A percentile compares a stretch with the other conserved stretches of the same genome.
Evolutionary conservation across 2,329 filamentous ascomycete genomes (phyloP).

Genomic region (Microdochium paspali): DNA sequence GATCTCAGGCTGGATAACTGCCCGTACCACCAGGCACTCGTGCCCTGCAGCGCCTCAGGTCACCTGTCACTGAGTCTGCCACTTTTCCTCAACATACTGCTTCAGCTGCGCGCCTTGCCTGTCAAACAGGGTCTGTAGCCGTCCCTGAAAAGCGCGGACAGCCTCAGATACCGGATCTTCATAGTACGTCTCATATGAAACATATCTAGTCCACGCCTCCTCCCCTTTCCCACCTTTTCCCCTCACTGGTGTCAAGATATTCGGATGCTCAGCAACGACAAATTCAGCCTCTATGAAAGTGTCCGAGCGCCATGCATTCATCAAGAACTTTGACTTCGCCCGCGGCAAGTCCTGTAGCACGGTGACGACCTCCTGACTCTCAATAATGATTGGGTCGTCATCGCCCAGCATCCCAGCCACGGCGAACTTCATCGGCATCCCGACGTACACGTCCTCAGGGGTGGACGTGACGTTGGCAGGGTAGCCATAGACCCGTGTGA

Average conservation of each 20-base stretch:
- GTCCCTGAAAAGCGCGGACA: slow-evolving; percentile 7
- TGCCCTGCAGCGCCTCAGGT: too few relatives aligned
- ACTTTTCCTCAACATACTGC: slow-evolving; percentile 9
- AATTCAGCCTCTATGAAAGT: slow-evolving; percentile 7
- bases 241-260: slow-evolving; percentile 6
- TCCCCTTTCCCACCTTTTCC: slow-evolving; percentile 9
- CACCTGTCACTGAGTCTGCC: too few relatives aligned
- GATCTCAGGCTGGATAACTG: too few relatives aligned
- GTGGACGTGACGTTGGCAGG: slow-evolving; percentile 11
- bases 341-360: slow-evolving; percentile 3
- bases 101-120: slow-evolving; percentile 11
- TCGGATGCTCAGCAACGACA: slow-evolving; percentile 13
- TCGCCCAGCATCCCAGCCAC: slow-evolving; percentile 11
- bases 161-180: slow-evolving; percentile 7
- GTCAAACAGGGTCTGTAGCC: slow-evolving; percentile 9
- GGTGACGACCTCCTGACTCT: slow-evolving; percentile 14
- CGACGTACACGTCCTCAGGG: slow-evolving; percentile 11
- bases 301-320: slow-evolving; percentile 16
- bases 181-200: slow-evolving; percentile 19
- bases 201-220: slow-evolving; percentile 10
- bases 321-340: slow-evolving; percentile 5
- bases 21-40: too few relatives aligned
- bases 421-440: slow-evolving; percentile 15
- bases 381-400: slow-evolving; percentile 10
- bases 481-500: slow-evolving; percentile 9